Base-by-base conservation (phyloP, 768 basidiomycete genomes). In the Boletus tylopilopsis region DNA sequence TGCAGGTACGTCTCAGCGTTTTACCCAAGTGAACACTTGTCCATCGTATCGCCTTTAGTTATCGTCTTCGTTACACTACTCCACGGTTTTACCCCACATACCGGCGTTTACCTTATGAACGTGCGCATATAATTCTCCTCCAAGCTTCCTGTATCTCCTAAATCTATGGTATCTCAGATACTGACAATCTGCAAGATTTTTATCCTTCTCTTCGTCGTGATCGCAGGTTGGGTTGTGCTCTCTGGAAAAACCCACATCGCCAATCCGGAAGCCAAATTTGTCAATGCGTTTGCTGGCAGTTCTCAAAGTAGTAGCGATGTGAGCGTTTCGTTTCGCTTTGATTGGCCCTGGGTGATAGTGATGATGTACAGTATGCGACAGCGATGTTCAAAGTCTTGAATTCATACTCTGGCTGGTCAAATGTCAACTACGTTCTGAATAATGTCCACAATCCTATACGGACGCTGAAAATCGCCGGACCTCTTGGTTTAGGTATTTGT, bases 151-250 rank as follows among this genome's bases (percentile, higher is more conserved):
- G 16, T 13, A 4, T 13, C 0, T 6, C 16, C 25, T n/a, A 39
- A 81, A 2, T 27, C 27, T 7, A 34, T 1, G 0, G 0, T 12
- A n/a, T 27, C 6, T 4, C 18, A 63, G 80, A 59, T 63, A 16
- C 64, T 83, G 33, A 72, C 77, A 29, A 51, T 78, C 22, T 80
- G 82, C 70, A 83, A 83, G 59, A 74, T 78, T 5, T 45, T 70
- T 13, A 77, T 83, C 41, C 68, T 84, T 0, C 22, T 77, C n/a
- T 74, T 82, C 51, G 64, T 85, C 37, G 75, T 81, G 1, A 63
- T 83, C 35, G 76, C 80, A 5, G 81, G 82, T 3, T 77, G 81
- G 69, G 79, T 78, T 21, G 84, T 85, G 9, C 72, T 86, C 11
- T 74, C 76, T 5, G 84, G 82, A 1, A 69, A 73, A 45, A 83